These are phyloP conservation scores for Neurospora sp. DNA, from an alignment of 495 filamentous ascomycete genomes.

Conservation along the genomic window DNA sequence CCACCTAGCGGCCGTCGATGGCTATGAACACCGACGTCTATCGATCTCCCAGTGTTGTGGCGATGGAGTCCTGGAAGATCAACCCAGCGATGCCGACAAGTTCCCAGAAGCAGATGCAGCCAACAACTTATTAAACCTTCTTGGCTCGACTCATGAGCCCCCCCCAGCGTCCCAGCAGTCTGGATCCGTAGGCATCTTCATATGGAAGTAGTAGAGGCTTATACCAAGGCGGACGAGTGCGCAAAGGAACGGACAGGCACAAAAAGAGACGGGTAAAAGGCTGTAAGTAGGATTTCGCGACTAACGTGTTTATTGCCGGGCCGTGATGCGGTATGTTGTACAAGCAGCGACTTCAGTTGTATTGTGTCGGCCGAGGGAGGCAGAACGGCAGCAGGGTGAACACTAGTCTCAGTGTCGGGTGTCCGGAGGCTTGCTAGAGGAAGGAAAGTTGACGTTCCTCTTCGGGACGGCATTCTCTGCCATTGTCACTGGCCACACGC, in stretches of 20 bases:
- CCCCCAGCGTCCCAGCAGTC: neutral
- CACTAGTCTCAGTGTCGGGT: too few relatives aligned
- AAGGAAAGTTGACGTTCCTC: too few relatives aligned
- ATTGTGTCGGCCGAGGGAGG: neutral
- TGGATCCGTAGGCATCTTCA: fast-evolving
- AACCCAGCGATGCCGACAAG: neutral
- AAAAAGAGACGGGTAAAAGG: neutral
- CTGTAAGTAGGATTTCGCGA: neutral
- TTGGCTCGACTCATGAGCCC: neutral
- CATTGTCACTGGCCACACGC: too few relatives aligned
- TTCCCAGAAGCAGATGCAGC: neutral
- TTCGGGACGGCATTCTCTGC: too few relatives aligned
- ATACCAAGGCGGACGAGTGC: neutral
- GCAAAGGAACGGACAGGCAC: neutral
- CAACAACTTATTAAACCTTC: neutral
- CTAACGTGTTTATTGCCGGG: too few relatives aligned
- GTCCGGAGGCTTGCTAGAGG: too few relatives aligned
- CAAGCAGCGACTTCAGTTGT: too few relatives aligned
- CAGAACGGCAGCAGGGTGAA: too few relatives aligned
- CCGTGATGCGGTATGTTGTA: too few relatives aligned
- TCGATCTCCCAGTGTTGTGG: neutral
- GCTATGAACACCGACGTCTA: neutral
- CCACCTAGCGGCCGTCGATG: too few relatives aligned
- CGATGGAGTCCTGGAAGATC: neutral
- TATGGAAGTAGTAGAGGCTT: neutral